Base-by-base conservation (phyloP, 2,329 filamentous ascomycete species). In the Calonectria montana region DNA sequence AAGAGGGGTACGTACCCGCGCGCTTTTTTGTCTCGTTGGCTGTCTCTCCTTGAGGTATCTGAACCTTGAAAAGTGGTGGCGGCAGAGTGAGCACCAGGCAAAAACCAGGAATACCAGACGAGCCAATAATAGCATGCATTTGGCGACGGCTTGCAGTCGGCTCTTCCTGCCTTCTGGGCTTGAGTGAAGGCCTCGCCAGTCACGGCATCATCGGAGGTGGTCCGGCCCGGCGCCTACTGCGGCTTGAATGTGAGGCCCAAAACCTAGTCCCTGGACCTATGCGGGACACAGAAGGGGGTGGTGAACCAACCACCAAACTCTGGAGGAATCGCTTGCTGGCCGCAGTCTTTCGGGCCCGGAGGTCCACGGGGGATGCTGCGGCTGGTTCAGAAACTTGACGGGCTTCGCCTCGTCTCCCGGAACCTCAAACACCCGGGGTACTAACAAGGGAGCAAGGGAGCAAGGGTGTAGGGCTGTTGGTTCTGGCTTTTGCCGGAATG, bases 161-260 rank as follows among this genome's bases (percentile, higher is more conserved):
- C 57, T 62, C 23, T 41, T 37, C 35, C 57, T 45, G 35, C 16
- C 16, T 62, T 31, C 53, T 59, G 31, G 29, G 12, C 53, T 35
- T 37, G 31, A 35, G 23, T 23, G 53, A 59, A 59, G 53, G 53
- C 53, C 53, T 59, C 53, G 53, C 23, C 31, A n/a, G 65, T 57
- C 23, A 71, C 72, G 69, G 73, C 48, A 63, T 65, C 47, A 61
- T 69, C 61, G 67, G 69, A 72, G 67, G 72, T 78, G 77, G 77
- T 75, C 77, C 77, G 77, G 77, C 70, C 77, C 76, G 77, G 77
- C 77, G 77, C 76, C 77, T 79, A 75, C 78, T 79, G 77, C 77
- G 77, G 76, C 76, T 78, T 71, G 62, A 67, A 67, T 57, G 50
- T 59, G 69, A 73, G 53, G 70, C 55, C 73, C 71, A 72, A 71